Percentiles rank a stretch among this genome's conserved stretches.
Evolutionary conservation across 768 basidiomycete species (phyloP).

Genomic region (Russula ochroleuca): DNA sequence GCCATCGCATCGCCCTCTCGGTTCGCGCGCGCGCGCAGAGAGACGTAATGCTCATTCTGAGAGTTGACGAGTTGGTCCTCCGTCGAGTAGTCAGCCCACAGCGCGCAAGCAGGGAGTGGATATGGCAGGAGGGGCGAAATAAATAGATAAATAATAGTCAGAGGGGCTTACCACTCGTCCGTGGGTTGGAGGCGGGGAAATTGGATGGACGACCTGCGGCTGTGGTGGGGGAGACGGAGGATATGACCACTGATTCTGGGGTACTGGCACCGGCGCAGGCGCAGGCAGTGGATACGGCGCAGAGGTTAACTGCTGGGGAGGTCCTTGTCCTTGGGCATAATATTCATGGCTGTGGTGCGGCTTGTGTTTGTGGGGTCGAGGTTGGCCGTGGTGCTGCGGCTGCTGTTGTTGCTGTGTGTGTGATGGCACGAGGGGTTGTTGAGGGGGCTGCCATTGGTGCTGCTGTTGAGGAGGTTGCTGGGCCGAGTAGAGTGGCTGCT

Average conservation of each 20-base stretch:
- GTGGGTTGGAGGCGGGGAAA: slow-evolving; percentile 12
- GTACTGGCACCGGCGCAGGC: neutral
- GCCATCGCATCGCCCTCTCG: slow-evolving; percentile 79
- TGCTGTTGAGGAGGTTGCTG: slow-evolving; percentile 18
- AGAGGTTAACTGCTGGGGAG: neutral
- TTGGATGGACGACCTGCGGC: neutral
- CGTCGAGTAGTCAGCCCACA: neutral
- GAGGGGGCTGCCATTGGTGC: slow-evolving; percentile 24
- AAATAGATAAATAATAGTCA: neutral
- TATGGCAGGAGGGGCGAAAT: neutral
- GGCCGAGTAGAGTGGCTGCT: slow-evolving; percentile 11
- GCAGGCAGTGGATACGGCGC: neutral
- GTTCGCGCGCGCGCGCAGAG: slow-evolving; percentile 70
- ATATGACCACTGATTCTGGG: slow-evolving; percentile 7
- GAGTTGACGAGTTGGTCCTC: slow-evolving; percentile 61
- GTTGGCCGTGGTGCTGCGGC: slow-evolving; percentile 22
- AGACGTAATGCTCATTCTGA: slow-evolving; percentile 61
- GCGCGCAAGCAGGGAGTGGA: neutral
- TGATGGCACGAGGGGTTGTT: slow-evolving; percentile 16
- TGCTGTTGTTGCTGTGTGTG: slow-evolving; percentile 2
- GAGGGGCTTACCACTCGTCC: slow-evolving; percentile 20
- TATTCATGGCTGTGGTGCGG: slow-evolving; percentile 26
- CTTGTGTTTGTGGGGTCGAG: slow-evolving; percentile 26
- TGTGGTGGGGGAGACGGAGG: neutral
- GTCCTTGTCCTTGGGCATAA: slow-evolving; percentile 17